A percentile compares a stretch with the other conserved stretches of the same genome.
Conservation (phyloP, 2,329 filamentous ascomycete species). For the Pestalotiopsis sp. region DNA sequence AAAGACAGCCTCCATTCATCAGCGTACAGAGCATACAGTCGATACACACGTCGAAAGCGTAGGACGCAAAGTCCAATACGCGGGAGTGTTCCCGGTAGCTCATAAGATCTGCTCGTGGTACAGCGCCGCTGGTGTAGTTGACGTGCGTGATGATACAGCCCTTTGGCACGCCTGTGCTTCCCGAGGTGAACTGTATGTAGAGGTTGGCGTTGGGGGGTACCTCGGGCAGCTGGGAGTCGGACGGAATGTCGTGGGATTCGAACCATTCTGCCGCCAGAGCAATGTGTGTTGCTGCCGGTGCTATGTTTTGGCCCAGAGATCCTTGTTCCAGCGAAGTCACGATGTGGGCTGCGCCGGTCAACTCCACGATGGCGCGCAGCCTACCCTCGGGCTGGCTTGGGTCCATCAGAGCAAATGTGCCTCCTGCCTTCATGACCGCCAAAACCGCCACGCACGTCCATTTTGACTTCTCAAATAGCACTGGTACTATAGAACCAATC, state of each 20-base stretch:
- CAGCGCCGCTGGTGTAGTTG: slow-evolving; percentile 47
- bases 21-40: slow-evolving; percentile 57
- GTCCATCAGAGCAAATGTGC: slow-evolving; percentile 48
- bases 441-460: slow-evolving; percentile 48
- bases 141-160: slow-evolving; percentile 56
- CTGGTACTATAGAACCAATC: slow-evolving; percentile 44
- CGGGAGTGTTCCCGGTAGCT: slow-evolving; percentile 43
- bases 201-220: slow-evolving; percentile 46
- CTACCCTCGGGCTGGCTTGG: slow-evolving; percentile 47
- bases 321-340: slow-evolving; percentile 42
- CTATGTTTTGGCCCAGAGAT: slow-evolving; percentile 38
- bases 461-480: slow-evolving; percentile 52
- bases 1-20: slow-evolving; percentile 50
- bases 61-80: slow-evolving; percentile 51
- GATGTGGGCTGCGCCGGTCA: slow-evolving; percentile 40
- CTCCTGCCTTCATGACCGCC: slow-evolving; percentile 51
- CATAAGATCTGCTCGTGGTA: slow-evolving; percentile 43
- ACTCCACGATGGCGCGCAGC: slow-evolving; percentile 45
- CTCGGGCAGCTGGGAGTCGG: slow-evolving; percentile 27
- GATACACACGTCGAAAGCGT: slow-evolving; percentile 58
- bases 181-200: slow-evolving; percentile 66
- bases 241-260: slow-evolving; percentile 18
- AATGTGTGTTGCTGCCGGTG: slow-evolving; percentile 32
- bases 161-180: slow-evolving; percentile 65
- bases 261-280: slow-evolving; percentile 32